Percentiles rank a stretch among this genome's conserved stretches.
Evolutionary conservation across 225 moss, liverwort and hornwort genomes (phyloP).

Genomic region (Sphagnum tenellum): DNA sequence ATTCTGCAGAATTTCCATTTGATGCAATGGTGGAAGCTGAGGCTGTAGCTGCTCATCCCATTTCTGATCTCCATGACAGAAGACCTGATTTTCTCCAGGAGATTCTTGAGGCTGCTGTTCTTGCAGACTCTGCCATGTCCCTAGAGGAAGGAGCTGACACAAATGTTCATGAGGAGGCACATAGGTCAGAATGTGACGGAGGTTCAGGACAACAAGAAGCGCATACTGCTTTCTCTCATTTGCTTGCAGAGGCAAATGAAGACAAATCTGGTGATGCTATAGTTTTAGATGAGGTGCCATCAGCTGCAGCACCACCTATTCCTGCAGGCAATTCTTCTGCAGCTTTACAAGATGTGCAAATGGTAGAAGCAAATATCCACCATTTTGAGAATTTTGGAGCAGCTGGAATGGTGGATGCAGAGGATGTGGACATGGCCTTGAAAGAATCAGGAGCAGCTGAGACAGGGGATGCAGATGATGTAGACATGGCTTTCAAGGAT

Average conservation of each 20-base stretch:
- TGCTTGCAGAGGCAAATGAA: conserved; percentile 4
- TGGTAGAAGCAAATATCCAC: conserved; percentile 18
- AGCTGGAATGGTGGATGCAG: background rate
- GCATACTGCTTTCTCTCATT: conserved; percentile 6
- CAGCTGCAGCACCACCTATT: conserved; percentile 1
- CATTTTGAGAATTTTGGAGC: background rate
- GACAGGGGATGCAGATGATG: too few species aligned
- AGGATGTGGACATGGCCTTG: background rate
- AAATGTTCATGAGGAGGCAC: conserved; percentile 4
- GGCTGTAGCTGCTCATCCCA: conserved; percentile 4
- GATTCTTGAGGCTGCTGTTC: conserved; percentile 50
- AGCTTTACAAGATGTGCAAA: conserved; percentile 25
- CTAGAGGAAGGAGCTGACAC: conserved; percentile 23
- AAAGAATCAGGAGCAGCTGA: too few species aligned
- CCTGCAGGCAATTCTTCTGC: conserved; percentile 3
- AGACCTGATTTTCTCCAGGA: conserved; percentile 54
- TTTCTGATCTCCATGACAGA: conserved; percentile 14
- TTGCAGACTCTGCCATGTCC: conserved; percentile 37
- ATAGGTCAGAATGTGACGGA: conserved; percentile 26
- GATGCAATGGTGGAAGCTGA: conserved; percentile 45
- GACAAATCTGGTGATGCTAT: background rate
- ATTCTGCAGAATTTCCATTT: conserved; percentile 44
- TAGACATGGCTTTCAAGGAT: too few species aligned
- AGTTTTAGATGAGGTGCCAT: background rate
- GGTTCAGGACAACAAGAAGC: conserved; percentile 18